Base-by-base conservation (phyloP, 1,284 basidiomycete species). In the Tilletia walkeri region DNA sequence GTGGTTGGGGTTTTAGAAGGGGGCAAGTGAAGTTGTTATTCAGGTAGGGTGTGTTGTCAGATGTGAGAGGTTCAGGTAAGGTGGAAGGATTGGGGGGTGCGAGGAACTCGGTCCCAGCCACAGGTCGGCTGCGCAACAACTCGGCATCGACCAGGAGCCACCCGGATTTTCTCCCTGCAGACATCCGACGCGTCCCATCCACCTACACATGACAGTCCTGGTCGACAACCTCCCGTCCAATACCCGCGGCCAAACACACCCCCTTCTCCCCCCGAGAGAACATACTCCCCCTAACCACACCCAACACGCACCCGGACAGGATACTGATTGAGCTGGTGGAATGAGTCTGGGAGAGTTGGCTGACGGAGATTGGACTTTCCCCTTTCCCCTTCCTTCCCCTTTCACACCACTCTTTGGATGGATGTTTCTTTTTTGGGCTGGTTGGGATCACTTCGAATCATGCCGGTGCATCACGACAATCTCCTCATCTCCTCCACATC, bases 1-100 rank as follows among this genome's bases (percentile, higher is more conserved):
- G 91, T 86, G 85, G 87, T 88, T 89, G 89, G 88, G 89, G 88
- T 86, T 71, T 89, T 88, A 88, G 87, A 89, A 45, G 41, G 6
- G 41, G 41, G 41, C 9, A 45, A 45, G 24, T 30, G 24, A 30
- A 30, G 24, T 30, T 30, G 24, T 30, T 30, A 30, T 30, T 30
- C 24, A 94, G 93, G 91, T 90, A 93, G 93, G 30, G 82, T 84
- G 41, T 45, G 41, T 14, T 45, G 41, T 45, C 87, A 91, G 41
- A 45, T 16, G 30, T 67, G 18, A 48, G 34, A 45, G 30, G 30
- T 50, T 45, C n/a, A 39, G n/a, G 47, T 7, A 48, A 39, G 14
- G 48, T n/a, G 63, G 39, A 36, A 24, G 47, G 38, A 66, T 38
- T 18, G 48, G 41, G 41, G 6, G 3, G 41, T 9, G 24, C 24